phyloP scores from a whole-genome alignment of 1,284 basidiomycete species.

The Cutaneotrichosporon mucoides region DNA sequence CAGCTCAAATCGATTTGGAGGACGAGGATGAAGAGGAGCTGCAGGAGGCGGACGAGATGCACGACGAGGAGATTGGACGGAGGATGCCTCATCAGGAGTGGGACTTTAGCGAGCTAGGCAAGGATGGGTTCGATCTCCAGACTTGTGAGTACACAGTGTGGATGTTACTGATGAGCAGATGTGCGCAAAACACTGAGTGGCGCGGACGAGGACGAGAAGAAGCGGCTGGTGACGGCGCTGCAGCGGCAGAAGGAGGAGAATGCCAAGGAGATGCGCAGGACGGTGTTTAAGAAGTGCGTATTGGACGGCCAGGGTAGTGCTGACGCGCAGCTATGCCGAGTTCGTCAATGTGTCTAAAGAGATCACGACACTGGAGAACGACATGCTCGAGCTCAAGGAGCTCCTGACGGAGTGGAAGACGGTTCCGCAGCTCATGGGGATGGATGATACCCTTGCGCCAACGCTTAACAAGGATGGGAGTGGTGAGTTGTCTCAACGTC shows the following conservation, averaged over 20 bases:
- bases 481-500: constrained; percentile 18
- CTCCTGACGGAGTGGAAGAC: constrained; percentile 89
- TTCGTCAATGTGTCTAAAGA: constrained; percentile 97
- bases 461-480: constrained; percentile 44
- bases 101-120: constrained; percentile 64
- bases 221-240: constrained; percentile 44
- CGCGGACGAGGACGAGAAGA: constrained; percentile 47
- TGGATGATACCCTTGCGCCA: constrained; percentile 60
- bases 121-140: constrained; percentile 74
- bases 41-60: constrained; percentile 14
- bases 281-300: constrained; percentile 81
- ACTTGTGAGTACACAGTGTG: constrained; percentile 58
- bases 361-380: constrained; percentile 91
- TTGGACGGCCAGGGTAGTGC: constrained; percentile 4
- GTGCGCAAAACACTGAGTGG: constrained; percentile 38
- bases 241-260: constrained; percentile 38
- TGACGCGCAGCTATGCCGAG: constrained; percentile 71
- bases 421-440: constrained; percentile 86
- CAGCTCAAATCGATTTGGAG: background rate
- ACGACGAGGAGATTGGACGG: constrained; percentile 33
- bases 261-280: constrained; percentile 51
- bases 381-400: constrained; percentile 96
- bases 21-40: constrained; percentile 13
- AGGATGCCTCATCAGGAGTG: constrained; percentile 44
- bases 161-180: constrained; percentile 1